A percentile compares a stretch with the other conserved stretches of the same genome.
These are phyloP conservation scores for Tardiomyces depauwii DNA, from an alignment of 1,139 yeast species.

Conservation along the genomic window DNA sequence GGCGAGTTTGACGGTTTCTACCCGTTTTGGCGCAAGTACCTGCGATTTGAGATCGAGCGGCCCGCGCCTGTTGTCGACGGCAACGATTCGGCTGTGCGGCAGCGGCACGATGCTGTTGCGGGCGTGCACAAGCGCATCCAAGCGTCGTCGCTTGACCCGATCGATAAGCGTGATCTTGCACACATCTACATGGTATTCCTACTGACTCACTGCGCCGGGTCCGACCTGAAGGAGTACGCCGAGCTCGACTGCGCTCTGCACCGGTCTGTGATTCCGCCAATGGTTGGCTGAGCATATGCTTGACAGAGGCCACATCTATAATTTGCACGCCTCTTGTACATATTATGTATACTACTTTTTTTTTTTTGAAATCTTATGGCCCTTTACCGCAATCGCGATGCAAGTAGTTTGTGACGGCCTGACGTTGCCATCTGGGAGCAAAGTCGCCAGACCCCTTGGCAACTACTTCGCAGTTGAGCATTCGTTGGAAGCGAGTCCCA, in stretches of 20 bases:
- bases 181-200: conserved; percentile 24
- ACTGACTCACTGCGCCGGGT: conserved; percentile 5
- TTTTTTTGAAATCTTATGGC: too few species aligned
- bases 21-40: conserved; percentile 24
- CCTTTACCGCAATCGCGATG: too few species aligned
- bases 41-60: conserved; percentile 21
- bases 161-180: conserved; percentile 20
- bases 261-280: conserved; percentile 3
- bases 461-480: neutral
- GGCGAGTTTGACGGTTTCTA: conserved; percentile 14
- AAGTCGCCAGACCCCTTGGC: too few species aligned
- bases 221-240: conserved; percentile 9
- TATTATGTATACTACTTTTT: too few species aligned
- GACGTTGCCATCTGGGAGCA: too few species aligned
- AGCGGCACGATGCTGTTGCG: conserved; percentile 2
- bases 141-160: conserved; percentile 13
- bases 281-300: neutral
- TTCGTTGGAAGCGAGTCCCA: too few species aligned
- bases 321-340: too few species aligned
- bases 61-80: conserved; percentile 6
- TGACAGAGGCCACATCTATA: too few species aligned
- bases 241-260: conserved; percentile 9
- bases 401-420: too few species aligned
- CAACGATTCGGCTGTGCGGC: conserved; percentile 2
- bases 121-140: conserved; percentile 5